Percentiles rank a stretch among this genome's conserved stretches.
These are phyloP conservation scores for Xylaria sp. DNA, from an alignment of 2,329 filamentous ascomycete genomes.

Conservation along the genomic window DNA sequence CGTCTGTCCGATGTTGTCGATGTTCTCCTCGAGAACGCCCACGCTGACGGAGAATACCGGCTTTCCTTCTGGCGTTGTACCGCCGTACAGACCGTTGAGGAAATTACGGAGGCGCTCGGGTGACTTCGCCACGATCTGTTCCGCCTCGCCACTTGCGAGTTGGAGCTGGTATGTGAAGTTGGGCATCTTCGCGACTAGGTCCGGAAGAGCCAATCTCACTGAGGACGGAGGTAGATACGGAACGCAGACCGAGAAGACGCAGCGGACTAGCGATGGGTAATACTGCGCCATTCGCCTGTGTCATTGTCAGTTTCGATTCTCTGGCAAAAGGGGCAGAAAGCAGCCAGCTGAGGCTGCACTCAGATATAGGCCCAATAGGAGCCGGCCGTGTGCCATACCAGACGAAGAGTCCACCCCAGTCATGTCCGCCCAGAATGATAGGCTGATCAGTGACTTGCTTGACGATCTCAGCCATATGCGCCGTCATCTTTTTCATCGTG, in stretches of 20 bases:
- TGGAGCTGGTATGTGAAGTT: conserved; percentile 89
- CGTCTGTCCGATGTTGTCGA: conserved; percentile 67
- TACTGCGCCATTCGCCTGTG: conserved; percentile 72
- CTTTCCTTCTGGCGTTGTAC: conserved; percentile 65
- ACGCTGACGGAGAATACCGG: conserved; percentile 66
- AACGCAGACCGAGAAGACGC: conserved; percentile 84
- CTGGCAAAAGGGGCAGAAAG: not conserved
- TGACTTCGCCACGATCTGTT: conserved; percentile 65
- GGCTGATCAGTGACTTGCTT: conserved; percentile 61
- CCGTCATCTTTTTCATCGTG: conserved; percentile 75
- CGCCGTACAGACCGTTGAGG: conserved; percentile 78
- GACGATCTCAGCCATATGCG: conserved; percentile 80
- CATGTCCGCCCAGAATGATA: conserved; percentile 89
- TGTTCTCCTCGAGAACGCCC: conserved; percentile 72
- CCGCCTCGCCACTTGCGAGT: conserved; percentile 74
- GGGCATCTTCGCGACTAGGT: conserved; percentile 68
- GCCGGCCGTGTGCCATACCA: conserved; percentile 57
- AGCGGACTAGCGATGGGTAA: conserved; percentile 77
- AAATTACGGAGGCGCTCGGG: conserved; percentile 73
- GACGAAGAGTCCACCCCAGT: conserved; percentile 86
- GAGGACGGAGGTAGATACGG: conserved; percentile 71
- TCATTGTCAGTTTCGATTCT: conserved; percentile 9
- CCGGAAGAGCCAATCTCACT: conserved; percentile 66
- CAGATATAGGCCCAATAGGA: not conserved
- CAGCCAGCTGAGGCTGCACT: not conserved